Base-by-base conservation (phyloP, 371 early-diverging fungal species). In the Coemansia sp. region DNA sequence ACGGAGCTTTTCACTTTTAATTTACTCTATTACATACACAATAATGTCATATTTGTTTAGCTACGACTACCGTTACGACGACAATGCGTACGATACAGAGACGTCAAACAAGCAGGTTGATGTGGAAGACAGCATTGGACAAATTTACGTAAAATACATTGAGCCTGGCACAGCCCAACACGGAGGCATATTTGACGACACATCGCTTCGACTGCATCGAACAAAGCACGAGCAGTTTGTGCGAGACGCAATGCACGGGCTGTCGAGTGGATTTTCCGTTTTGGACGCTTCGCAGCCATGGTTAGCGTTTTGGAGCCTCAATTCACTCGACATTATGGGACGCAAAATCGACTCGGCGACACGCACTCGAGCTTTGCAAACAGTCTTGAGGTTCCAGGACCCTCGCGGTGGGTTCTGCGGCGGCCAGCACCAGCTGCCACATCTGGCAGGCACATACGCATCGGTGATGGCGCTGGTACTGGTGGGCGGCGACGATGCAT, bases 221-320 rank as follows among this genome's bases (percentile, higher is more conserved):
- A 39, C 12, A 25, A 82, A 72, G 40, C 93, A 94, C 71, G 72
- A 85, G 6, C 69, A 84, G 25, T 93, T 84, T 69, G 64, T 91
- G 1, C 71, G 65, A 20, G 72, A 72, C 7, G 87, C 84, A 3
- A 48, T 91, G 7, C 72, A 83, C 7, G 68, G 82, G 1, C 81
- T 94, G 14, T 78, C 85, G 4, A 70, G 81, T n/a, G 84, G 85
- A 73, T 91, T 87, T 79, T 83, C 86, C 0, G 83, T 83, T 0
- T 84, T 97, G 48, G 96, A 95, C 75, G 92, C 98, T 2, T 88
- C 89, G 71, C 89, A 89, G 70, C 94, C 97, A 6, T 98, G 97
- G 97, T 67, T 98, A 11, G 75, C 87, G 2, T 96, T 91, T 75
- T 98, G 97, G 97, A 89, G 91, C 21, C 64, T 93, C 12, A 95